Conservation (phyloP, 1,284 basidiomycete species). For the Trichosporon sp. region DNA sequence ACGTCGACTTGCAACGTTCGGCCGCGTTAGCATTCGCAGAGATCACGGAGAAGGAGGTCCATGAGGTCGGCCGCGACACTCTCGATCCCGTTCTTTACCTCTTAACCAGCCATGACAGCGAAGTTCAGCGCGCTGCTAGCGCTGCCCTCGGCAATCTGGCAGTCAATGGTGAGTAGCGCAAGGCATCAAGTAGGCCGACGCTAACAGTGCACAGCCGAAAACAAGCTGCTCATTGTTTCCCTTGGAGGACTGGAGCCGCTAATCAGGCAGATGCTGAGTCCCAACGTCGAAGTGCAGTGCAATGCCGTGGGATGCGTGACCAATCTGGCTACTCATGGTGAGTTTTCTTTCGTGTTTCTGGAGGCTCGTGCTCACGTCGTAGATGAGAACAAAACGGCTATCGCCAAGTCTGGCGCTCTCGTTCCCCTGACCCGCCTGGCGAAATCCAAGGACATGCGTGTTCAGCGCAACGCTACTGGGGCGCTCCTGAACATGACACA, state of each 20-base stretch:
- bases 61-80: conserved; percentile 93
- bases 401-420: conserved; percentile 96
- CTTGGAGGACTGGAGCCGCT: conserved; percentile 95
- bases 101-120: conserved; percentile 94
- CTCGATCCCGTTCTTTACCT: conserved; percentile 98
- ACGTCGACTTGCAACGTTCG: conserved; percentile 96
- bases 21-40: conserved; percentile 98
- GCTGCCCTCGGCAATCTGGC: conserved; percentile 98
- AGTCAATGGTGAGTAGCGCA: conserved; percentile 73
- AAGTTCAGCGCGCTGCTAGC: conserved; percentile 96
- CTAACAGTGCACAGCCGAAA: conserved; percentile 71
- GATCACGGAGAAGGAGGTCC: conserved; percentile 99
- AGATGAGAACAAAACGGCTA: conserved; percentile 99
- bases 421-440: conserved; percentile 94
- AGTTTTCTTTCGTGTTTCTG: conserved; percentile 28
- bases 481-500: conserved; percentile 99
- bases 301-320: conserved; percentile 99
- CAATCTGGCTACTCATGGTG: conserved; percentile 95
- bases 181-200: conserved; percentile 3
- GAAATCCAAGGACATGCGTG: conserved; percentile 97
- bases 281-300: conserved; percentile 99
- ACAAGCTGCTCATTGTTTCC: conserved; percentile 98
- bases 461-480: conserved; percentile 97
- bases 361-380: conserved; percentile 9
- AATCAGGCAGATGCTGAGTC: conserved; percentile 97